Conservation (phyloP, 768 basidiomycete genomes). For the Neoboletus magnificus region DNA sequence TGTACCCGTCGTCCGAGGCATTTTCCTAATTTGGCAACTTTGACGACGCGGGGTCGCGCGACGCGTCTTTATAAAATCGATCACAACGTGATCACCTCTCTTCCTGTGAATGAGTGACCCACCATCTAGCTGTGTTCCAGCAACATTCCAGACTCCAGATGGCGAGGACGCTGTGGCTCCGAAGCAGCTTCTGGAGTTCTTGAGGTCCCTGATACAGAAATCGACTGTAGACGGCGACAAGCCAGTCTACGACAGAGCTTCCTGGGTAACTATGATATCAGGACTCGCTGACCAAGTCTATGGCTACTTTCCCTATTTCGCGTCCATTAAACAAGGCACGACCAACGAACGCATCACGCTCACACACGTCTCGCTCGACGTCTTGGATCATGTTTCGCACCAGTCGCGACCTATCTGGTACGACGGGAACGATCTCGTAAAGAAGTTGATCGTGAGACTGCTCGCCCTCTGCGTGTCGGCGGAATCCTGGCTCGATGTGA, state of each 20-base stretch:
- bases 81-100: background rate
- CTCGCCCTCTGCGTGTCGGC: slow-evolving; percentile 53
- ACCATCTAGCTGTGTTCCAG: slow-evolving; percentile 25
- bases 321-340: slow-evolving; percentile 46
- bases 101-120: slow-evolving; percentile 23
- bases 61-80: background rate
- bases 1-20: background rate
- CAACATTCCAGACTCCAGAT: slow-evolving; percentile 32
- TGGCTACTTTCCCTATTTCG: slow-evolving; percentile 52
- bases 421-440: slow-evolving; percentile 42
- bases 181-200: slow-evolving; percentile 43
- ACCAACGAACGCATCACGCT: slow-evolving; percentile 57
- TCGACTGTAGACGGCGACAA: slow-evolving; percentile 34
- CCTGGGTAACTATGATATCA: slow-evolving; percentile 50
- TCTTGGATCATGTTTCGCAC: slow-evolving; percentile 50
- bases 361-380: slow-evolving; percentile 50
- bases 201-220: slow-evolving; percentile 37
- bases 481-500: slow-evolving; percentile 57
- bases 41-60: background rate
- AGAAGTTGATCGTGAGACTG: slow-evolving; percentile 49
- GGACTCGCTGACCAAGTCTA: slow-evolving; percentile 54
- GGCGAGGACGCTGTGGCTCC: slow-evolving; percentile 24
- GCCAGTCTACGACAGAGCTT: slow-evolving; percentile 34
- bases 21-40: slow-evolving; percentile 10
- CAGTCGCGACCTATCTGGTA: slow-evolving; percentile 51